Base-by-base conservation (phyloP, 371 early-diverging fungal genomes). In the Entomophthora muscae region DNA sequence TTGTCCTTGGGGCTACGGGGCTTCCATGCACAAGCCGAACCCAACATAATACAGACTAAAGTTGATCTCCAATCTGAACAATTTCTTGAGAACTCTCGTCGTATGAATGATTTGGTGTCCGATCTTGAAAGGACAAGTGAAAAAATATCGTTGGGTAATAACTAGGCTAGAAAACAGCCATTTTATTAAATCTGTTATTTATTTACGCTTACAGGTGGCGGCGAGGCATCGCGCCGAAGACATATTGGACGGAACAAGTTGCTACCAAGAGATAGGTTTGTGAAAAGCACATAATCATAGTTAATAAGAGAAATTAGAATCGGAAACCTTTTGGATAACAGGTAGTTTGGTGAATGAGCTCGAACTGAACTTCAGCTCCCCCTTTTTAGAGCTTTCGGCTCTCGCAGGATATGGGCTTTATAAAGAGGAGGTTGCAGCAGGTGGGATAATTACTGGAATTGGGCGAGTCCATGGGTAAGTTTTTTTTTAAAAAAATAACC, bases 391-490 rank as follows among this genome's bases (percentile, higher is more conserved):
- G 73, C 76, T 98, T 64, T 91, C 93, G 62, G 88, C 89, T 67
- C 82, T 98, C 71, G 98, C 98, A 51, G 96, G 95, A 12, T 79
- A 90, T 70, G 69, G 89, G 57, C 72, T 98, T 42, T 96, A 98
- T 72, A 84, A 82, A 10, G 92, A 88, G 32, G 86, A 84, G 24
- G 90, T 92, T 0, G 84, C 94, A 30, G 88, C 91, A 26, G 98
- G 95, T 64, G 95, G 95, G 64, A 82, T 98, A 59, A 91, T 98
- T 62, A 92, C 98, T 12, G 98, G 98, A 64, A 90, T 98, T 68
- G 98, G 98, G 27, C 82, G 93, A 27, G 88, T 98, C 28, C 84
- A 82, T 77, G 95, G 95, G 84, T 86, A 79, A 71, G 73, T 63
- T n/a, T 64, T 52, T 24, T 13, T 30, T 61, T 56, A 28, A 26